Evolutionary conservation across 768 basidiomycete genomes (phyloP).

Genomic region (Candolleomyces efflorescens): DNA sequence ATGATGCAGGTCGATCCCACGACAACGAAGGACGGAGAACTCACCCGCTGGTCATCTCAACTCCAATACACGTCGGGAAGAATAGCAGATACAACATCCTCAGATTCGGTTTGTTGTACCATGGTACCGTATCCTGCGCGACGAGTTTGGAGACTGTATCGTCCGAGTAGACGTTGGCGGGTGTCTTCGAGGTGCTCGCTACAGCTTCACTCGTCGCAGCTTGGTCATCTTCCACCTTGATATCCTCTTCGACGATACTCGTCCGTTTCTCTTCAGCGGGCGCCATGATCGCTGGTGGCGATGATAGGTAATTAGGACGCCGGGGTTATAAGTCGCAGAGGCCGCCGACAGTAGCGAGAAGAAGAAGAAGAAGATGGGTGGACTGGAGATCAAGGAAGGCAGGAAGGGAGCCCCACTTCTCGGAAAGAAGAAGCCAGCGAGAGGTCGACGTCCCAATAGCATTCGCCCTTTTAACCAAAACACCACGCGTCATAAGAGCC

Average conservation of each 20-base stretch:
- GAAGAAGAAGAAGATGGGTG: not conserved
- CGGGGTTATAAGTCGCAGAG: not conserved
- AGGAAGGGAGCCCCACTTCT: not conserved
- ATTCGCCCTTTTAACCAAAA: no score
- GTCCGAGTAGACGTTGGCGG: slow-evolving; percentile 12
- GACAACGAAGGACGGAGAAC: slow-evolving; percentile 12
- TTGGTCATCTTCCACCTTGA: not conserved
- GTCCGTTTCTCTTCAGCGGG: no score
- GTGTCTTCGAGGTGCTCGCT: not conserved
- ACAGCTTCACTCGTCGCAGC: not conserved
- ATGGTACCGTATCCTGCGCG: slow-evolving; percentile 47
- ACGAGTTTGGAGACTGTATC: slow-evolving; percentile 39
- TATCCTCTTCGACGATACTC: not conserved
- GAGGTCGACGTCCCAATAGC: no score
- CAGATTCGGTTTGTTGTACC: slow-evolving; percentile 62
- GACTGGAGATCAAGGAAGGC: not conserved
- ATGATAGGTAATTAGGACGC: no score
- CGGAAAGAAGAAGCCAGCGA: not conserved
- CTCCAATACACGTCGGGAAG: slow-evolving; percentile 57
- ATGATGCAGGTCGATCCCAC: no score
- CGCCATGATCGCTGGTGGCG: no score
- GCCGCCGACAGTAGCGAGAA: not conserved
- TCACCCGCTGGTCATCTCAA: slow-evolving; percentile 60
- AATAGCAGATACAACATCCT: slow-evolving; percentile 51
- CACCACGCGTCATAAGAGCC: no score